Evolutionary conservation across 108 stramenopile species (phyloP).

Genomic region (Fistulifera pelliculosa): DNA sequence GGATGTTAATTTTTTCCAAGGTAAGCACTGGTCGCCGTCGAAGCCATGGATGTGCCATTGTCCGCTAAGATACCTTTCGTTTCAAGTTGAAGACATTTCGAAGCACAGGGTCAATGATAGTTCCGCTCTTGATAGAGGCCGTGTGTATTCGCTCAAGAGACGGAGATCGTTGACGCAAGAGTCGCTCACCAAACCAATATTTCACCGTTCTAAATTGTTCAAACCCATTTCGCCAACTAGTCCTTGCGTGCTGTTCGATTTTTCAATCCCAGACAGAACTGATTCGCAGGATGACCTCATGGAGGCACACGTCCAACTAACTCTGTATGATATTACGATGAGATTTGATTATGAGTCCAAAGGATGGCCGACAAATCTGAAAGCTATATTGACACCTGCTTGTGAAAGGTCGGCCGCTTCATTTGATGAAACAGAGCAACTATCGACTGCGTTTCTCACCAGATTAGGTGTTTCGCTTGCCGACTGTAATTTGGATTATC

Average conservation of each 20-base stretch:
- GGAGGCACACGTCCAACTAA: constrained; percentile 31
- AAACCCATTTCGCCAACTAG: constrained; percentile 57
- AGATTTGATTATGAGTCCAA: constrained; percentile 18
- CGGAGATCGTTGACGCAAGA: constrained; percentile 3
- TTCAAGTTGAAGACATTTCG: too few species aligned
- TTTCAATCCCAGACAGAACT: constrained; percentile 19
- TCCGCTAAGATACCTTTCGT: too few species aligned
- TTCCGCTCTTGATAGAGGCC: not conserved
- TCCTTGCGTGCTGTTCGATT: constrained; percentile 57
- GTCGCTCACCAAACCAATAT: constrained; percentile 21
- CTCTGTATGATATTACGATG: constrained; percentile 63
- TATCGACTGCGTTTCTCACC: constrained; percentile 1
- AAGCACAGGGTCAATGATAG: too few species aligned
- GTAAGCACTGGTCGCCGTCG: too few species aligned
- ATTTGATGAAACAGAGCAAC: too few species aligned
- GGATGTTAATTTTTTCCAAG: too few species aligned
- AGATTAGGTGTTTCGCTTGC: constrained; percentile 49
- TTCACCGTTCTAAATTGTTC: constrained; percentile 54
- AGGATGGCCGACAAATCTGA: constrained; percentile 1
- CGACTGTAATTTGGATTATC: constrained; percentile 73
- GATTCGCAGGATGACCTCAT: constrained; percentile 8
- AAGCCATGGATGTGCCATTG: too few species aligned
- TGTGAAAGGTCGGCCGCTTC: too few species aligned
- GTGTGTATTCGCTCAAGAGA: constrained; percentile 10
- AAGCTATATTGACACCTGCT: not conserved